Conservation (phyloP, 2,329 filamentous ascomycete genomes). For the Diaporthe batatas region DNA sequence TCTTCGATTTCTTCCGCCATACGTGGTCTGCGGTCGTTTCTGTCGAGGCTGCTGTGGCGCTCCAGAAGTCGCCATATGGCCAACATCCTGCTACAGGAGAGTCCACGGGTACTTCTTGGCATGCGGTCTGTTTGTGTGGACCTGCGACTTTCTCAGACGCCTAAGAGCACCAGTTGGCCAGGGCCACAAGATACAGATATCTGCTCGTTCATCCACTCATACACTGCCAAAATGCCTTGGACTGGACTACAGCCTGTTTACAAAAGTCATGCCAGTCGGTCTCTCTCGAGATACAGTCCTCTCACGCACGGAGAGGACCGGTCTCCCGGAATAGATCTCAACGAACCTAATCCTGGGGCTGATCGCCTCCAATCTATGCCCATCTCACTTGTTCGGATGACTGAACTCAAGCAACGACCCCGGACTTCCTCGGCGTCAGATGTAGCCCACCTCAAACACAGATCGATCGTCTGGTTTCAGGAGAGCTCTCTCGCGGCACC, state of each 20-base stretch:
- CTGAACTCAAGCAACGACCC: background rate
- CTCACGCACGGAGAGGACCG: background rate
- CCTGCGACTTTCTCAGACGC: background rate
- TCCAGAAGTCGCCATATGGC: background rate
- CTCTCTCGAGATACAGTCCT: background rate
- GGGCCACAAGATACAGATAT: background rate
- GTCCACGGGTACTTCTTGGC: background rate
- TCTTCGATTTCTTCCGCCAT: background rate
- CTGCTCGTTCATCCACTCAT: background rate
- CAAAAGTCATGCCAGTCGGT: background rate
- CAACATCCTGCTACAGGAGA: background rate
- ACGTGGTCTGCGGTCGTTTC: background rate
- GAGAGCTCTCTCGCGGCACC: constrained; percentile 14
- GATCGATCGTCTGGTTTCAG: constrained; percentile 28
- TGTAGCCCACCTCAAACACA: constrained; percentile 17
- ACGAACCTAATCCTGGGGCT: constrained; percentile 2
- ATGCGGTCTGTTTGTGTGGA: background rate
- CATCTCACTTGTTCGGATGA: constrained; percentile 26
- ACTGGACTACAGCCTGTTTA: background rate
- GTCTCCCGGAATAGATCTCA: background rate
- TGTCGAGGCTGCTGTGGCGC: background rate
- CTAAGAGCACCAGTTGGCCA: background rate
- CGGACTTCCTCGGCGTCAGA: background rate
- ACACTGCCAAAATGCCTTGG: background rate
- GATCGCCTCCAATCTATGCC: constrained; percentile 9